Conservation (phyloP, 176 grass and related monocot species). For the Calamus simplicifolius region DNA sequence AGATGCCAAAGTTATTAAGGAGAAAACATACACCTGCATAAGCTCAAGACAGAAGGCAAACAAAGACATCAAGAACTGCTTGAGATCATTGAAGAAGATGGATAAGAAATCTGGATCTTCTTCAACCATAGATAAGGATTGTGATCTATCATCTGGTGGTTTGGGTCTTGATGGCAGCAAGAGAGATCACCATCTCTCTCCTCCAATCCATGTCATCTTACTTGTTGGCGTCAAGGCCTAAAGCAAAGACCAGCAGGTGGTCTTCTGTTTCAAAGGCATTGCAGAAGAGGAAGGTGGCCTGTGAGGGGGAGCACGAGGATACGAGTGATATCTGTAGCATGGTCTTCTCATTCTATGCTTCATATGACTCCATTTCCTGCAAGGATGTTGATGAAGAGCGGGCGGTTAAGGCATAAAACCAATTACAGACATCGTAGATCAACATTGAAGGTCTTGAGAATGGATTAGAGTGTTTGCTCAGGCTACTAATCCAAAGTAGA, state of each 20-base stretch:
- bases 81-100: neutral
- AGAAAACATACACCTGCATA: slow-evolving; percentile 5
- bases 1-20: slow-evolving; percentile 13
- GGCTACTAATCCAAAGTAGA: slow-evolving; percentile 15
- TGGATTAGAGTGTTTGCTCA: slow-evolving; percentile 18
- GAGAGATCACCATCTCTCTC: slow-evolving; percentile 28
- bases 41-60: neutral
- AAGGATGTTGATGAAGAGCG: neutral
- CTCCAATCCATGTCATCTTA: slow-evolving; percentile 17
- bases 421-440: neutral
- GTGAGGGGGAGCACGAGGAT: slow-evolving; percentile 22
- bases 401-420: neutral
- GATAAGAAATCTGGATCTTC: neutral
- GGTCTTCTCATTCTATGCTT: neutral
- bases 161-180: slow-evolving; percentile 28
- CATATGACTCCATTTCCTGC: neutral
- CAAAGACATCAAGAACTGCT: slow-evolving; percentile 42
- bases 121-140: slow-evolving; percentile 1
- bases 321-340: neutral
- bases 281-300: slow-evolving; percentile 21
- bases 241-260: slow-evolving; percentile 32
- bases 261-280: slow-evolving; percentile 36
- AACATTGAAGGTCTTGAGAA: slow-evolving; percentile 9
- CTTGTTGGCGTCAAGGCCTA: slow-evolving; percentile 16
- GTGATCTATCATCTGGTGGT: slow-evolving; percentile 8